Evolutionary conservation across 2,329 filamentous ascomycete species (phyloP), one percentile per base, ranked within the genome.

Genomic region (Orbilia quercus): DNA sequence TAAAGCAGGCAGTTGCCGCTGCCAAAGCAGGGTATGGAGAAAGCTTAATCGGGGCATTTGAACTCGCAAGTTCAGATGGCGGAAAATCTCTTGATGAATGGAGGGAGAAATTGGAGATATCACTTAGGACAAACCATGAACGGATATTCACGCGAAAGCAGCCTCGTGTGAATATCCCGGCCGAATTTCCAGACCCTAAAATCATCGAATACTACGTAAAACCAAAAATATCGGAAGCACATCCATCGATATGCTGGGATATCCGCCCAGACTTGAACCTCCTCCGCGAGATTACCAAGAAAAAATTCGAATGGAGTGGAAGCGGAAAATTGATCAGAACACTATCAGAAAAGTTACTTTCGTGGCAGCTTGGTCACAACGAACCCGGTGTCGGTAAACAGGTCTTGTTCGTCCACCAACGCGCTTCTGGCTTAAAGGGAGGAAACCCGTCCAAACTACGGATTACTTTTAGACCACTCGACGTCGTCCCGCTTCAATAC

Each of bases 1-100:
- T 92, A 53, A 96, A 94, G 79, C 84, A 93, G 9, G 94, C 95
- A 0, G 95, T 91, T 76, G 92, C 97, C 79, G 96, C 95, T 60
- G 93, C 93, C 34, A 87, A 87, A 77, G 95, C 92, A 58, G 92
- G 93, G 0, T 98, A 94, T 80, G 95, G 94, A 1, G 86, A 84
- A 67, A 86, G 89, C 36, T 82, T 98, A 2, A 54, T 74, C 16
- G 14, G 47, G 34, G 54, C 60, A 20, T 74, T 42, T 31, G 31
- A 59, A n/a, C 38, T 47, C 25, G 94, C 90, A 79, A 83, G 82
- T 1, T 81, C 95, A 25, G 84, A 85, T 3, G 88, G 93, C 76
- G 81, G 81, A 1, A 81, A 80, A 0, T 89, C 85, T 1, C 82
- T 96, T 48, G 81, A 81, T 0, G 82, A 83, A 20, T 98, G 94